Conservation (phyloP, 306 rosid species). For the Canavalia gladiata region DNA sequence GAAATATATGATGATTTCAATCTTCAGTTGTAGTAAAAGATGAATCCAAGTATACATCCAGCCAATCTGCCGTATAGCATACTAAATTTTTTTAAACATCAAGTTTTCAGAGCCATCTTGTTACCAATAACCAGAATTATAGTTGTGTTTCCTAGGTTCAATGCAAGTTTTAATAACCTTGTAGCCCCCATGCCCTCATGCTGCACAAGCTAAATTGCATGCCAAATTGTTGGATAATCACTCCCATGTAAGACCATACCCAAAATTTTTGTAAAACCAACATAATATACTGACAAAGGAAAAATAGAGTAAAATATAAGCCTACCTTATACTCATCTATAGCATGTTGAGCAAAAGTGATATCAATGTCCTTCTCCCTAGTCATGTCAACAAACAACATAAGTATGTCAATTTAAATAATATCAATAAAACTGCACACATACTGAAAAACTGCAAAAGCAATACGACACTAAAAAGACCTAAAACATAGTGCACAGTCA, state of each 20-base stretch:
- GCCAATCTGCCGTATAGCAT: conserved; percentile 22
- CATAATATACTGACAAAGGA: neutral
- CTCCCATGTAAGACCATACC: neutral
- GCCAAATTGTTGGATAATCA: conserved; percentile 17
- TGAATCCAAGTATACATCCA: conserved; percentile 10
- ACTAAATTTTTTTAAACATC: conserved; percentile 6
- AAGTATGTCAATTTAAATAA: conserved; percentile 46
- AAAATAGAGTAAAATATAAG: conserved; percentile 14
- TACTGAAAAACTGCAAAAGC: neutral
- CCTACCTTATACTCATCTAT: conserved; percentile 96
- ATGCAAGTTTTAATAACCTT: neutral
- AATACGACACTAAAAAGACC: conserved; percentile 3
- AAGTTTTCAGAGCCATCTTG: neutral
- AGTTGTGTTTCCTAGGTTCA: conserved; percentile 28
- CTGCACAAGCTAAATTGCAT: conserved; percentile 18
- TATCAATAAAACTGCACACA: conserved; percentile 25
- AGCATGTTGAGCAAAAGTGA: conserved; percentile 92
- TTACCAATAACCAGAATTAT: neutral
- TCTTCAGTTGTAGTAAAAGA: neutral
- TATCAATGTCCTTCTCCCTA: conserved; percentile 98
- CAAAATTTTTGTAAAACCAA: conserved; percentile 24
- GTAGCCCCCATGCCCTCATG: conserved; percentile 14
- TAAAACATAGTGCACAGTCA: conserved; percentile 13
- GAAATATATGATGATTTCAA: conserved; percentile 1
- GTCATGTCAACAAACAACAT: conserved; percentile 17